Evolutionary conservation across 768 basidiomycete genomes (phyloP), one percentile per base, ranked within the genome.

Genomic region (Lanmaoa rubissima): DNA sequence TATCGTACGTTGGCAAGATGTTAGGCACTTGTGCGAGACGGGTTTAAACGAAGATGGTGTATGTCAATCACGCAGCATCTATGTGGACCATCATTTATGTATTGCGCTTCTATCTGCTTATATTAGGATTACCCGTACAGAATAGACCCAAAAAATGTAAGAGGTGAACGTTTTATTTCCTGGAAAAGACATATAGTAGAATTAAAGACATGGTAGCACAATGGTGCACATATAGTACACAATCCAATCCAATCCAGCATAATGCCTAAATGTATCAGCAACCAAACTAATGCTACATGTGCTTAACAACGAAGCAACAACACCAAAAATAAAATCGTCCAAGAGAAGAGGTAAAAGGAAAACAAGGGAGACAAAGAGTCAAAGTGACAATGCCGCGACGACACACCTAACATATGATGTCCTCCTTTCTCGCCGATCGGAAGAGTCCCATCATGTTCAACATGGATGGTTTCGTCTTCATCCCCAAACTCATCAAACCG

Each of bases 401-500:
- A 24, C 12, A 14, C 24, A 16, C 14, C 35, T 63, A 63, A n/a
- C 43, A 42, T 8, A 24, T 39, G 7, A 48, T 41, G 2, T 61
- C 57, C 32, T 72, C 61, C 56, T 62, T 69, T 47, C 52, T 61
- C 12, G 54, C 55, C 12, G 71, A 66, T 24, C 66, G 72, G 53
- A 77, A 69, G 39, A 75, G 59, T 21, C 66, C 66, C 54, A 67
- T 70, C 67, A 72, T 62, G 47, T 62, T 67, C 45, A 66, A 54
- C 50, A 64, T 38, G 42, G 70, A 60, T 1, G 64, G 53, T 24
- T 67, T 65, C 60, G 51, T 70, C 48, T 64, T 68, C 31, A 63
- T 45, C 45, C 46, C 47, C 43, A 67, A 43, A 47, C 32, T 55
- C 10, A 19, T 48, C 42, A 44, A 48, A 44, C 54, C 57, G 9